phyloP scores from a whole-genome alignment of 2,329 filamentous ascomycete genomes.

The Bipolaris sorokiniana region DNA sequence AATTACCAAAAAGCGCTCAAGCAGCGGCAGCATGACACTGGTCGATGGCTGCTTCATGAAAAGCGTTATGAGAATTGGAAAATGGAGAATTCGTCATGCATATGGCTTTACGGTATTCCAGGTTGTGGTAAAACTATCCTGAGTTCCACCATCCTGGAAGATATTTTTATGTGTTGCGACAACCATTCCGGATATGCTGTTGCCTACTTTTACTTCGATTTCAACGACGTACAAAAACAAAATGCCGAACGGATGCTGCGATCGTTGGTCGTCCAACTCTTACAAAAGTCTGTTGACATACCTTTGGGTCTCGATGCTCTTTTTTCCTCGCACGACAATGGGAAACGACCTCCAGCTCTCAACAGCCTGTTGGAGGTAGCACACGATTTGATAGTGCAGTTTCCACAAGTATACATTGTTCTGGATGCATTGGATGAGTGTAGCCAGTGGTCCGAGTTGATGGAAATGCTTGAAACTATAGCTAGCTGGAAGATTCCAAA shows the following conservation, averaged over 20 bases:
- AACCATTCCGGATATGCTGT: conserved; percentile 16
- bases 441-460: conserved; percentile 25
- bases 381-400: conserved; percentile 32
- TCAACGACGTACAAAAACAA: conserved; percentile 50
- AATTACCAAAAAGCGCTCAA: conserved; percentile 44
- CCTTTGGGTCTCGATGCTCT: conserved; percentile 32
- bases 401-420: conserved; percentile 24
- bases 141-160: conserved; percentile 46
- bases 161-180: conserved; percentile 27
- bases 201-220: conserved; percentile 43
- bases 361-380: conserved; percentile 30
- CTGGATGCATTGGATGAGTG: conserved; percentile 43
- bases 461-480: conserved; percentile 29
- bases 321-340: conserved; percentile 31
- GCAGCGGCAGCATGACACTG: conserved; percentile 40
- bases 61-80: conserved; percentile 43
- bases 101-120: conserved; percentile 51
- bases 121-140: conserved; percentile 54
- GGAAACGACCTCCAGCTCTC: conserved; percentile 29
- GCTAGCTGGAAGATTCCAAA: conserved; percentile 29
- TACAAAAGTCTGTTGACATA: conserved; percentile 20
- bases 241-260: conserved; percentile 44
- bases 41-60: conserved; percentile 46
- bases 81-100: conserved; percentile 28
- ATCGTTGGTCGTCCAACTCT: conserved; percentile 49